Evolutionary conservation across 371 early-diverging fungal species (phyloP).

Genomic region (Thermomucor indicae-seudaticae): DNA sequence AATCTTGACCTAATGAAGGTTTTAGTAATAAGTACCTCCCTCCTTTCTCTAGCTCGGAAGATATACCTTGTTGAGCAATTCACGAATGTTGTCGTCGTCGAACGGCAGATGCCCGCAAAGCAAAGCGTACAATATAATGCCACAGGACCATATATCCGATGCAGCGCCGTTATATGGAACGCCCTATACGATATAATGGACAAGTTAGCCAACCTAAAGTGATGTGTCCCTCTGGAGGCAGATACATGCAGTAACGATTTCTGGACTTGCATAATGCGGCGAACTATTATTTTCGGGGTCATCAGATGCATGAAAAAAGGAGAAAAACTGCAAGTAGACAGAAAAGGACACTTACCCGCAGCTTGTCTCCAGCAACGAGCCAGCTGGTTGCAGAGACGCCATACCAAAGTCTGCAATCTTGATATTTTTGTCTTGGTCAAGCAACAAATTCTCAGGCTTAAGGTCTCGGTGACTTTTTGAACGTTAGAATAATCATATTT

Average conservation of each 20-base stretch:
- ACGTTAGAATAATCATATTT: not conserved
- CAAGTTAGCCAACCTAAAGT: not conserved
- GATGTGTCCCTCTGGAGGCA: not conserved
- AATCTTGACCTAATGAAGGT: constrained; percentile 47
- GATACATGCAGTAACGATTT: constrained; percentile 70
- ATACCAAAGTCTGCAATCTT: constrained; percentile 89
- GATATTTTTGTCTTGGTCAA: constrained; percentile 72
- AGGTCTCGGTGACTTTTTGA: constrained; percentile 94
- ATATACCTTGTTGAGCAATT: constrained; percentile 63
- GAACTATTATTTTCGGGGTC: too few relatives aligned
- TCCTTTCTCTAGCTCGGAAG: not conserved
- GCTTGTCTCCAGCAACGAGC: constrained; percentile 71
- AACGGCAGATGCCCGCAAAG: constrained; percentile 89
- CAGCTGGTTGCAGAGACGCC: constrained; percentile 72
- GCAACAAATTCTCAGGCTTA: constrained; percentile 93
- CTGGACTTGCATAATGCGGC: constrained; percentile 93
- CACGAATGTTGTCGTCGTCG: constrained; percentile 87
- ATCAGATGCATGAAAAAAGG: constrained; percentile 18
- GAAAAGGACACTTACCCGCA: constrained; percentile 59
- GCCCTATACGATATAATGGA: constrained; percentile 37
- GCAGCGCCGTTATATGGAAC: constrained; percentile 81
- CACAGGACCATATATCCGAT: constrained; percentile 92
- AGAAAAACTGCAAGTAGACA: constrained; percentile 10
- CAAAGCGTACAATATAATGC: constrained; percentile 88
- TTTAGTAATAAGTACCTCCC: not conserved